Percentiles rank a stretch among this genome's conserved stretches.
Evolutionary conservation across 75 land plant species (phyloP).

Genomic region (Pinus albicaulis): DNA sequence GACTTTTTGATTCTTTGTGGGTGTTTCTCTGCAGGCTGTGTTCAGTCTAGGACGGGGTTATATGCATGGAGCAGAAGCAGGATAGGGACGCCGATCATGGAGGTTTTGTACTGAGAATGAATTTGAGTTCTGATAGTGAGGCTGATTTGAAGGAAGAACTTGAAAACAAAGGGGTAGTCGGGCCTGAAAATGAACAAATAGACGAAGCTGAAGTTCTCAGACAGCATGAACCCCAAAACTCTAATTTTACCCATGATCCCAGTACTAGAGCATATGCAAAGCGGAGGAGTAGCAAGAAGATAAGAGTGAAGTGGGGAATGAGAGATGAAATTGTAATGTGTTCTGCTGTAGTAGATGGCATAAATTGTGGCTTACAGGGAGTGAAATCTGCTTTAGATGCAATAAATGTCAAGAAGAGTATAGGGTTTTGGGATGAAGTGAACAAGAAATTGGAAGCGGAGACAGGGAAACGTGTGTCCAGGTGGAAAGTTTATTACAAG

Average conservation of each 20-base stretch:
- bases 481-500: neutral
- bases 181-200: neutral
- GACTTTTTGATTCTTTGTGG: neutral
- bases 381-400: neutral
- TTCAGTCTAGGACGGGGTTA: neutral
- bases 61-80: conserved; percentile 5
- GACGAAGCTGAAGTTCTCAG: neutral
- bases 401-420: neutral
- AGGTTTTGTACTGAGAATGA: neutral
- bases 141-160: neutral
- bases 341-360: conserved; percentile 1
- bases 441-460: neutral
- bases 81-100: neutral
- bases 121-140: conserved; percentile 10
- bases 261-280: neutral
- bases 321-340: neutral
- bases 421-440: neutral
- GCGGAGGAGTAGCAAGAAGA: neutral
- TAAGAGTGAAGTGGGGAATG: conserved; percentile 1
- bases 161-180: neutral
- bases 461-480: neutral
- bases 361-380: neutral
- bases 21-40: neutral
- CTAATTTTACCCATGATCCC: neutral
- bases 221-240: neutral